phyloP scores from a whole-genome alignment of 768 basidiomycete species.

The Mrakia gelida region DNA sequence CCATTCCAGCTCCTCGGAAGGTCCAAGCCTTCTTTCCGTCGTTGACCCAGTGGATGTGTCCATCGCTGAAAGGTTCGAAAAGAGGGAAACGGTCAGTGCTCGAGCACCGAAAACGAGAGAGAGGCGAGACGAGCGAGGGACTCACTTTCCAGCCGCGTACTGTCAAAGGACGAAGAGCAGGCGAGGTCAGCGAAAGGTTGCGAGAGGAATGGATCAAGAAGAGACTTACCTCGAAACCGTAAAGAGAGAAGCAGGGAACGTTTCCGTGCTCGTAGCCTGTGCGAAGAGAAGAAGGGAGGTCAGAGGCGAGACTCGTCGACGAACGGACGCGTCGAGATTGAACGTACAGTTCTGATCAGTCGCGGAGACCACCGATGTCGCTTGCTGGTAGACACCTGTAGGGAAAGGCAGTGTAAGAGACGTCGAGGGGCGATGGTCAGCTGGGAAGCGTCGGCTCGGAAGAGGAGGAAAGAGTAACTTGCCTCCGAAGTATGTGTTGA shows the following conservation, averaged over 20 bases:
- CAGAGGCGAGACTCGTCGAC: too few relatives aligned
- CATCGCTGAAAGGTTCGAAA: constrained; percentile 10
- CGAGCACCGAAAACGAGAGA: background rate
- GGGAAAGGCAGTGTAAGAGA: background rate
- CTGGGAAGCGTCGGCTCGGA: too few relatives aligned
- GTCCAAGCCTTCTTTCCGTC: constrained; percentile 44
- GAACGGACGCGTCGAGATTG: too few relatives aligned
- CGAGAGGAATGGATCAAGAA: background rate
- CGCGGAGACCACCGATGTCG: constrained; percentile 12
- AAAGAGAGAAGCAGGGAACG: constrained; percentile 5
- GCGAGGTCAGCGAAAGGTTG: background rate
- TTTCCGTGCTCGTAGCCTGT: constrained; percentile 15
- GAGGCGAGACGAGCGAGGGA: background rate
- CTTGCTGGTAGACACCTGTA: constrained; percentile 24
- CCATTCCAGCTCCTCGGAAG: constrained; percentile 60
- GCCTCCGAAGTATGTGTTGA: constrained; percentile 30
- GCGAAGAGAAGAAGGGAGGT: too few relatives aligned
- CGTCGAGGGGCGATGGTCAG: background rate
- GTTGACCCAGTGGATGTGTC: constrained; percentile 28
- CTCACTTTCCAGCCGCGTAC: constrained; percentile 7
- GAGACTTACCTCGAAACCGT: constrained; percentile 1
- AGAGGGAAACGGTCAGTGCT: background rate
- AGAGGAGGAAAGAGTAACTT: background rate
- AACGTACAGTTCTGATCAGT: constrained; percentile 26
- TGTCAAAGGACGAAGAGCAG: background rate